Conservation (phyloP, 306 rosid genomes). For the Acacia melanoxylon region DNA sequence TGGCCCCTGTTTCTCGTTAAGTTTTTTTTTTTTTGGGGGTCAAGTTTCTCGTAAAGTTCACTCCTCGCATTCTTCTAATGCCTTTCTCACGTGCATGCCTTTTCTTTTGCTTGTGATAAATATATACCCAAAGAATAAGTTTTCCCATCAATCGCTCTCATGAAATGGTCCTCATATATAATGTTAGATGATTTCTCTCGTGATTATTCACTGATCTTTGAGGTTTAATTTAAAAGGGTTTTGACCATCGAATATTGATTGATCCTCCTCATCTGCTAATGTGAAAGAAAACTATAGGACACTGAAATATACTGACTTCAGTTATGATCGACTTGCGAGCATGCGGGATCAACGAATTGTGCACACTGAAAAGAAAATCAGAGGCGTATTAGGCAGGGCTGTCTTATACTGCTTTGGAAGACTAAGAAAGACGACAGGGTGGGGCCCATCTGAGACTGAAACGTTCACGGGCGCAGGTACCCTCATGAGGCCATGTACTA, state of each 20-base stretch:
- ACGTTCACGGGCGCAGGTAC: conserved; percentile 37
- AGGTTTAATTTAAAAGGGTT: background rate
- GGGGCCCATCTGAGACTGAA: conserved; percentile 20
- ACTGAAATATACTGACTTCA: background rate
- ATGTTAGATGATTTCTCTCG: background rate
- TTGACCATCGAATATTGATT: background rate
- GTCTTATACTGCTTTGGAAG: background rate
- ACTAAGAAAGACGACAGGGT: conserved; percentile 5
- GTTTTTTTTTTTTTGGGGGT: no score
- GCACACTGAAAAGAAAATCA: background rate
- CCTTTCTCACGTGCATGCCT: conserved; percentile 32
- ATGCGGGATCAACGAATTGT: no score
- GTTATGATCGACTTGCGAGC: no score
- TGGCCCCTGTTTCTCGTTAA: background rate
- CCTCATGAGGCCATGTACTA: no score
- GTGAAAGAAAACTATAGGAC: background rate
- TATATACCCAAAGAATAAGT: background rate
- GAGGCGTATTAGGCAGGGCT: background rate
- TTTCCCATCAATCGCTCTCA: background rate
- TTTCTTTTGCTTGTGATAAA: background rate
- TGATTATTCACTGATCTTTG: background rate
- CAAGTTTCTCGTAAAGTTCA: background rate
- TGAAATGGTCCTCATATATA: background rate
- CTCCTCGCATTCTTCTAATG: conserved; percentile 10
- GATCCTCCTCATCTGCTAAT: background rate